Evolutionary conservation across 345 rosid species (phyloP), one percentile per base, ranked within the genome.

Genomic region (Aquilaria malaccensis): DNA sequence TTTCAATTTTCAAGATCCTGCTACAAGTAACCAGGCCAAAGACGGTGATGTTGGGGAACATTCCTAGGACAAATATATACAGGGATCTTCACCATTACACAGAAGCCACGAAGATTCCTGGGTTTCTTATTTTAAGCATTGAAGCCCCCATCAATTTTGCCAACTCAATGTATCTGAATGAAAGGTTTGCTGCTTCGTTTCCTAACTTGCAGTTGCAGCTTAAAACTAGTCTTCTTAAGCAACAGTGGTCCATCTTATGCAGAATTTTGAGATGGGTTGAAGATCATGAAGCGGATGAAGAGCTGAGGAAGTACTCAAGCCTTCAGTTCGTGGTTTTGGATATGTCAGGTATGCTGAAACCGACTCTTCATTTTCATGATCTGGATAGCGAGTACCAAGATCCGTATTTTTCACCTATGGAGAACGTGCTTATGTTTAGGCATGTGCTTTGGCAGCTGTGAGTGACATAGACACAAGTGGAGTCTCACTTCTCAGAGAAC

Each of bases 131-230:
- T 50, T 71, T 93, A 53, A 77, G 96, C 79, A 72, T 89, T 14
- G 94, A 89, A 79, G 74, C 98, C 50, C 85, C 96, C 1, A 79
- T 93, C 75, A 93, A 89, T 69, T 93, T 93, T 65, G 90, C 97
- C 45, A 93, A 93, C 63, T 70, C 92, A 22, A 80, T 80, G 3
- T 93, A 93, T 74, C 92, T 93, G 73, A 81, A 85, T 14, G 97
- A 93, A 68, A 85, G 98, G 98, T 86, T 63, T 9, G 64, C 43
- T 50, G 4, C 43, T 57, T 45, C 33, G 64, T 66, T 58, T n/a
- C 49, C 49, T 63, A 30, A 37, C 60, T 6, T 0, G 22, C 0
- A 45, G 22, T 43, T 31, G 47, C 33, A 22, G 37, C 13, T 53
- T 45, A 49, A 37, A 37, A 22, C 30, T 13, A 58, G 9, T 15